Evolutionary conservation across 208 protist species (phyloP).

Genomic region (Leishmania lainsoni): DNA sequence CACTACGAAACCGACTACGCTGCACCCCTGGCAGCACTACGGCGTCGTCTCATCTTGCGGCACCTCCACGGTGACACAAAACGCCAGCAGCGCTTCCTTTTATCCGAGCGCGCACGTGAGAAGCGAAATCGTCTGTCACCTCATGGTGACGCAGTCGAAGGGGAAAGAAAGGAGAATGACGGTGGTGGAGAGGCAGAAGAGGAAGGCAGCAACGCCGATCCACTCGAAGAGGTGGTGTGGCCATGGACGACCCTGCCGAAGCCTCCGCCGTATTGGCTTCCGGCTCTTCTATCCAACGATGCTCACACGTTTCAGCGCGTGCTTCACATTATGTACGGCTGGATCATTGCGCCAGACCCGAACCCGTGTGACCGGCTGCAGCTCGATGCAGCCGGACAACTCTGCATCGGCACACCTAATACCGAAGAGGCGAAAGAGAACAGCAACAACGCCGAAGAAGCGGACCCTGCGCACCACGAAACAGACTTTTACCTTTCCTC

Average conservation of each 20-base stretch:
- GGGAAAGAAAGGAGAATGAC: slow-evolving; percentile 20
- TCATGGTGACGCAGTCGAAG: not conserved
- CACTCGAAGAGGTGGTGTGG: slow-evolving; percentile 17
- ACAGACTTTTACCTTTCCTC: slow-evolving; percentile 21
- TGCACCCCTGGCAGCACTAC: slow-evolving; percentile 10
- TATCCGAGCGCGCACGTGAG: slow-evolving; percentile 12
- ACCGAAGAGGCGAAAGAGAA: slow-evolving; percentile 23
- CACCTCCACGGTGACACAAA: slow-evolving; percentile 28
- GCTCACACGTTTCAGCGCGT: slow-evolving; percentile 50
- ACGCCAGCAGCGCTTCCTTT: slow-evolving; percentile 18
- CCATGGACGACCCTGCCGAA: slow-evolving; percentile 17
- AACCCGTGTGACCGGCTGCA: slow-evolving; percentile 32
- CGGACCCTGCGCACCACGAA: slow-evolving; percentile 27
- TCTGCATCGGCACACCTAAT: slow-evolving; percentile 5
- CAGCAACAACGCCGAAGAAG: slow-evolving; percentile 25
- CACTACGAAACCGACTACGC: slow-evolving; percentile 36
- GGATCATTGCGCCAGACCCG: slow-evolving; percentile 45
- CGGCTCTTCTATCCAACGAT: slow-evolving; percentile 67
- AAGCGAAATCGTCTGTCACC: not conserved
- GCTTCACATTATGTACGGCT: slow-evolving; percentile 75
- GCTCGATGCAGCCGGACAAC: slow-evolving; percentile 11
- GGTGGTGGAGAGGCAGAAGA: slow-evolving; percentile 31
- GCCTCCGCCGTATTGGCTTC: slow-evolving; percentile 67
- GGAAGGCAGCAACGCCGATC: slow-evolving; percentile 6
- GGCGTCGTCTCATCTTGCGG: slow-evolving; percentile 34